Base-by-base conservation (phyloP, 2,329 filamentous ascomycete genomes). In the Aureobasidium sp. region DNA sequence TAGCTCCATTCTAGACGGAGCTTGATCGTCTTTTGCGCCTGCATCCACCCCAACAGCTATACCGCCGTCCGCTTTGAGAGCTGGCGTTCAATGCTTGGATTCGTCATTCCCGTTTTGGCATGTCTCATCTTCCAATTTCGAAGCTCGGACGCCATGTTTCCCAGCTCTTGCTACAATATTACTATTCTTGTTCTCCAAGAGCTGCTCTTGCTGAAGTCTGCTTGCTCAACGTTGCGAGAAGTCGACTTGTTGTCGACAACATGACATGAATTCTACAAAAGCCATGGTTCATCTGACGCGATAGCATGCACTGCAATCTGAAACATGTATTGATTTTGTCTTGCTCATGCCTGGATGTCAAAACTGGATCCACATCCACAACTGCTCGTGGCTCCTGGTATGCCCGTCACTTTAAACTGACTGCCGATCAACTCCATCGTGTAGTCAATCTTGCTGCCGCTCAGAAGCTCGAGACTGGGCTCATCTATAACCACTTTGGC, bases 311-410 rank as follows among this genome's bases (percentile, higher is more conserved):
- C 27, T 36, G 15, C 15, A 22, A 36, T 36, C 41, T 45, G 53
- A 34, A 29, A 57, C 53, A 57, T 57, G 36, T 41, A 45, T 36
- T 57, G 34, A 25, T n/a, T 27, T 29, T 42, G 11, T 41, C 22
- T 37, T 53, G 48, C 20, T 62, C 55, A 64, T 37, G 64, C 64
- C 44, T 83, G 71, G 79, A 97, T 91, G 77, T 97, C 94, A 76
- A 99, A 99, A 73, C 93, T 97, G 17, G 93, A 97, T 8, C 94
- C 94, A 75, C 94, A 99, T 1, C 94, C 94, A 78, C 94, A 99
- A 74, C 90, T 96, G 76, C 92, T 97, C 63, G 89, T 91, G 5
- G 94, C 94, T 44, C 86, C 80, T 0, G 94, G 94, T 71, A 97
- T 99, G 69, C 96, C 92, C 64, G 91, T 87, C 70, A 99, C 91